These are phyloP conservation scores for Albugo laibachii DNA, from an alignment of 352 stramenopile genomes.

Conservation along the genomic window DNA sequence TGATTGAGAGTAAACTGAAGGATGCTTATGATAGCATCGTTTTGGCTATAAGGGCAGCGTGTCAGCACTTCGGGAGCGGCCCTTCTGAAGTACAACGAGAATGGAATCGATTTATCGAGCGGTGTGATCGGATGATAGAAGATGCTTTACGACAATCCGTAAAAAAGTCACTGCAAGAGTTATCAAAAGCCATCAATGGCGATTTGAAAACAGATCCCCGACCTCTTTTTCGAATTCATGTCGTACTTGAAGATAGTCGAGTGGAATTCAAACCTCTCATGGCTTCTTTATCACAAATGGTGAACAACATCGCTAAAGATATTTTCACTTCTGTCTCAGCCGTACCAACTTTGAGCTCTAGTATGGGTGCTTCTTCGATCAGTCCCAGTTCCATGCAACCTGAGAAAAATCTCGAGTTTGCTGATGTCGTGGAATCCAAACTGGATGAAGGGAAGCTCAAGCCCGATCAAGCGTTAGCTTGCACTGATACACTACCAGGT, in stretches of 20 bases:
- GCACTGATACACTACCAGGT: neutral
- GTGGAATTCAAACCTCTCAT: constrained; percentile 90
- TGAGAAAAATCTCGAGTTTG: neutral
- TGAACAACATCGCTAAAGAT: constrained; percentile 89
- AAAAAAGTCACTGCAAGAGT: constrained; percentile 87
- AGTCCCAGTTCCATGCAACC: constrained; percentile 21
- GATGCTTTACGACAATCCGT: constrained; percentile 81
- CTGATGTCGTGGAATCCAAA: neutral
- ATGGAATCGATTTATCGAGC: constrained; percentile 81
- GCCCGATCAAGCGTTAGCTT: neutral
- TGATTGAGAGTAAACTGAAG: constrained; percentile 54
- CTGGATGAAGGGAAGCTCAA: neutral
- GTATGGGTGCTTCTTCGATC: neutral
- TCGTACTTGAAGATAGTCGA: constrained; percentile 83
- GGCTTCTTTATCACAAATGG: constrained; percentile 85
- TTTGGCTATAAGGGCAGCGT: constrained; percentile 82
- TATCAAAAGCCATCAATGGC: constrained; percentile 87
- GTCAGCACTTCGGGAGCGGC: constrained; percentile 77
- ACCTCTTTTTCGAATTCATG: constrained; percentile 84
- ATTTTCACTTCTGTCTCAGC: constrained; percentile 88
- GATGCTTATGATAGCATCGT: constrained; percentile 72
- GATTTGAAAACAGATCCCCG: constrained; percentile 82
- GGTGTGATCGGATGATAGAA: constrained; percentile 82
- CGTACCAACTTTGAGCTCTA: constrained; percentile 49
- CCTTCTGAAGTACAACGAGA: constrained; percentile 82